These are phyloP conservation scores for Aspergillus ostianus DNA, from an alignment of 495 filamentous ascomycete species.

Conservation along the genomic window DNA sequence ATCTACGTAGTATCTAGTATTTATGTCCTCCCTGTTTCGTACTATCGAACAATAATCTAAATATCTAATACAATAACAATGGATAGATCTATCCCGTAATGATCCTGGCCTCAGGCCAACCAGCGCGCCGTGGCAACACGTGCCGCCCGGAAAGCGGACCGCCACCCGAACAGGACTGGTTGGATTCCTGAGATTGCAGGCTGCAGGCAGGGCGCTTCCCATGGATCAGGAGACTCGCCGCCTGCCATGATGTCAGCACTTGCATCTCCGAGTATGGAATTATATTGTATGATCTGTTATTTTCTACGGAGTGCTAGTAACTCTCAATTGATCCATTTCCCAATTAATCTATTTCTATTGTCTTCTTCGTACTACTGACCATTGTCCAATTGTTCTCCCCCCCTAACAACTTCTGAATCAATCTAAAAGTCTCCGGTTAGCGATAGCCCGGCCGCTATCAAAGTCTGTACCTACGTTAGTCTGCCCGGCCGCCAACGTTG, in stretches of 20 bases:
- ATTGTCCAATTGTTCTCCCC: neutral
- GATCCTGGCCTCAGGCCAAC: slow-evolving; percentile 12
- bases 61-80: neutral
- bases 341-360: neutral
- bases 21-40: no score
- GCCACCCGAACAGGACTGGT: slow-evolving; percentile 4
- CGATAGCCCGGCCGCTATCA: slow-evolving; percentile 15
- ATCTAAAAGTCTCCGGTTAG: slow-evolving; percentile 3
- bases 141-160: slow-evolving; percentile 8
- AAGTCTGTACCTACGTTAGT: slow-evolving; percentile 25
- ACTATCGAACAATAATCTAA: neutral
- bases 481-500: slow-evolving; percentile 4
- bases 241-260: slow-evolving; percentile 6
- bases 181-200: neutral
- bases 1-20: neutral
- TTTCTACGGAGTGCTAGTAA: no score
- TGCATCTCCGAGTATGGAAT: neutral
- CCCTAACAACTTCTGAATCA: neutral
- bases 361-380: neutral
- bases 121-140: slow-evolving; percentile 18
- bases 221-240: neutral
- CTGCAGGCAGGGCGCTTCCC: neutral
- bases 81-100: no score
- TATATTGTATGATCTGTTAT: no score
- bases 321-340: neutral